These are phyloP conservation scores for Sporothrix brasiliensis DNA, from an alignment of 2,329 filamentous ascomycete species.

Conservation along the genomic window DNA sequence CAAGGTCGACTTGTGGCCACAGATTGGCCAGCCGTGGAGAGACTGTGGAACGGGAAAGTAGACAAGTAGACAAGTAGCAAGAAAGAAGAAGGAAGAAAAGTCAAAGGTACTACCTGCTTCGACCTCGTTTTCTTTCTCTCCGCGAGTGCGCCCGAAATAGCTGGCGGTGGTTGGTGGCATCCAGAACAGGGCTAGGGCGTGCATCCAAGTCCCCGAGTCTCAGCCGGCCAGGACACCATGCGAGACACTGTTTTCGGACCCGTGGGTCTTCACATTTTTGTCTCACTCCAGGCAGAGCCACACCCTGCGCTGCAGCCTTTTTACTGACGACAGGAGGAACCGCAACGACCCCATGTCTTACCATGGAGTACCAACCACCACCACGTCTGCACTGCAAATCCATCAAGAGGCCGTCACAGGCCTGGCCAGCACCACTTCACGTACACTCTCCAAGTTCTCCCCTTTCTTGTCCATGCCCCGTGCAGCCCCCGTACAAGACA, in stretches of 20 bases:
- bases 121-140: not conserved
- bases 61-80: no score
- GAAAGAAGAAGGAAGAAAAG: no score
- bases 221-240: not conserved
- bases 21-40: no score
- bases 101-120: no score
- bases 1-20: no score
- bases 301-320: not conserved
- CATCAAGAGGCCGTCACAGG: conserved; percentile 4
- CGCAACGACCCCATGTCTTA: not conserved
- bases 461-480: not conserved
- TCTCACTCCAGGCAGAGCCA: no score
- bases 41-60: no score
- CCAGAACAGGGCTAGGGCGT: not conserved
- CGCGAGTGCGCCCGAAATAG: conserved; percentile 22
- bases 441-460: no score
- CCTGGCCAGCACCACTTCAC: not conserved
- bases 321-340: not conserved
- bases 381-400: conserved; percentile 5
- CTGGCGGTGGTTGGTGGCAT: conserved; percentile 23
- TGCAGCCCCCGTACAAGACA: not conserved
- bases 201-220: not conserved
- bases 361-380: not conserved
- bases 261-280: not conserved
- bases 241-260: not conserved